Percentiles rank a stretch among this genome's conserved stretches.
Evolutionary conservation across 192 early-diverging fungal genomes (phyloP).

Genomic region (Backusella morwellensis): DNA sequence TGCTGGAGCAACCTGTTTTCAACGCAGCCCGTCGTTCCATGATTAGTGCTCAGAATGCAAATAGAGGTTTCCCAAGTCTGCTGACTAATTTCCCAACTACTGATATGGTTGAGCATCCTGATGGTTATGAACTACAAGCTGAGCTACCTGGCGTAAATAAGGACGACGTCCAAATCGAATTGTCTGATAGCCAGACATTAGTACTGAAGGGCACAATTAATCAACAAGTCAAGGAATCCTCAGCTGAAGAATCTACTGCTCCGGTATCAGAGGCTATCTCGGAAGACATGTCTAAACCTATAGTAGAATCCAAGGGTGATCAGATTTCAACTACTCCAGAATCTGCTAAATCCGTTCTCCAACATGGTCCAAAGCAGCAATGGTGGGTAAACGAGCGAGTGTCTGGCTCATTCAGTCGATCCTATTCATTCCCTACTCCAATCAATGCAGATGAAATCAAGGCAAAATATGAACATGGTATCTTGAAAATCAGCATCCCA

Average conservation of each 20-base stretch:
- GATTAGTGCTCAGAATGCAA: neutral
- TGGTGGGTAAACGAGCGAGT: conserved; percentile 27
- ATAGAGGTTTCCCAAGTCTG: no score
- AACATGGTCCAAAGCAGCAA: neutral
- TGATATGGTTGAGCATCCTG: conserved; percentile 30
- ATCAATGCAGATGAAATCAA: conserved; percentile 24
- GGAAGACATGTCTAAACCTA: neutral
- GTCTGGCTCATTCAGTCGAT: conserved; percentile 20
- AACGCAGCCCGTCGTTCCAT: conserved; percentile 19
- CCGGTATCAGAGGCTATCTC: neutral
- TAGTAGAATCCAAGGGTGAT: neutral
- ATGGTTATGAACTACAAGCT: conserved; percentile 37
- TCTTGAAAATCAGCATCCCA: conserved; percentile 18
- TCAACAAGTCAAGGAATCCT: neutral
- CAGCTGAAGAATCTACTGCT: conserved; percentile 4
- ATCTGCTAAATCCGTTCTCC: neutral
- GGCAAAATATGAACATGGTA: conserved; percentile 25
- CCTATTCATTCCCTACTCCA: conserved; percentile 16
- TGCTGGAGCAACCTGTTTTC: conserved; percentile 35
- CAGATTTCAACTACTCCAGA: no score
- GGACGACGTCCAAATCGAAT: conserved; percentile 34
- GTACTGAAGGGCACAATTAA: conserved; percentile 31
- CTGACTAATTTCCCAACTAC: conserved; percentile 22
- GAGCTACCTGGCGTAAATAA: conserved; percentile 41
- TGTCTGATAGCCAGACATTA: conserved; percentile 32